phyloP scores from a whole-genome alignment of 106 monocot genomes.

The Alisma plantagoaquatica region DNA sequence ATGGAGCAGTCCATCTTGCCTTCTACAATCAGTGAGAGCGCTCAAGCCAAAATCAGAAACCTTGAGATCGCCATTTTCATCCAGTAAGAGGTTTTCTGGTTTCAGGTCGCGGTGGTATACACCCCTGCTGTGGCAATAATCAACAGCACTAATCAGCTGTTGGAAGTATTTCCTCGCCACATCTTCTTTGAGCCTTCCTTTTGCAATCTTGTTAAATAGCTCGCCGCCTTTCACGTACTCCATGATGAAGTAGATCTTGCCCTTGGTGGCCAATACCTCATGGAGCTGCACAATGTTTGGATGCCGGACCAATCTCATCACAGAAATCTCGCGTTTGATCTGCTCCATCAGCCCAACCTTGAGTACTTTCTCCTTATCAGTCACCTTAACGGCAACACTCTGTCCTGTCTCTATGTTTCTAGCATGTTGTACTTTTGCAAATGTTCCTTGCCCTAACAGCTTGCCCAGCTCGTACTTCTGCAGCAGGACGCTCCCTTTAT shows the following conservation, averaged over 20 bases:
- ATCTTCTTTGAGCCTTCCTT: constrained; percentile 39
- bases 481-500: constrained; percentile 32
- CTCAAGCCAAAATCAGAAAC: constrained; percentile 62
- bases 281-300: constrained; percentile 48
- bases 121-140: constrained; percentile 52
- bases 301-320: constrained; percentile 45
- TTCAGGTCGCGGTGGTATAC: constrained; percentile 68
- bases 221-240: constrained; percentile 60
- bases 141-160: constrained; percentile 39
- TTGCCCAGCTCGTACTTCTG: constrained; percentile 49
- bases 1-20: constrained; percentile 48
- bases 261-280: constrained; percentile 60
- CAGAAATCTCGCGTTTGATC: constrained; percentile 53
- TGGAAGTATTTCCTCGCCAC: constrained; percentile 39
- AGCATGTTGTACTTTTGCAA: constrained; percentile 58
- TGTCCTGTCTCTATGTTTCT: constrained; percentile 27
- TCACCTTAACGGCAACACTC: constrained; percentile 57
- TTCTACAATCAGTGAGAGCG: constrained; percentile 33
- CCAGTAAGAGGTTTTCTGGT: constrained; percentile 49
- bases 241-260: constrained; percentile 59
- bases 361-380: constrained; percentile 46
- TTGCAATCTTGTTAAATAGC: constrained; percentile 44
- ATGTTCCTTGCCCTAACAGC: constrained; percentile 56
- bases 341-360: constrained; percentile 49
- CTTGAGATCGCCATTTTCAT: constrained; percentile 50